Evolutionary conservation across 2,329 filamentous ascomycete species (phyloP).

Genomic region (Nannizzia gypsea): DNA sequence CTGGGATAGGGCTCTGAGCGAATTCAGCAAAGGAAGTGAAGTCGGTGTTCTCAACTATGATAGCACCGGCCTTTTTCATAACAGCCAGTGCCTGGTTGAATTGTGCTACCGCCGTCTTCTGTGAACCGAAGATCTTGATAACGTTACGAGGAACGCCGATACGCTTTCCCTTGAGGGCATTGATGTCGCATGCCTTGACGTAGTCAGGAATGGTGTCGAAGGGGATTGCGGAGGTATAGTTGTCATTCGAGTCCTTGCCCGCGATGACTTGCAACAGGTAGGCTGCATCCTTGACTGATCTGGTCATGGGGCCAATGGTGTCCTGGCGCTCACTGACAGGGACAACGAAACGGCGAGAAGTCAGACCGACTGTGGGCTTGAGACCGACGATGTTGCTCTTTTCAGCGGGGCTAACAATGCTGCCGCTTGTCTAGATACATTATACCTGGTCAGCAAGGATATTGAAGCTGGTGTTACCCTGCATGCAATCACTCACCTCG

Average conservation of each 20-base stretch:
- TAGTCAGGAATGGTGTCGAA: slow-evolving; percentile 46
- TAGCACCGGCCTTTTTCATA: slow-evolving; percentile 46
- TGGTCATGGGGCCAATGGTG: slow-evolving; percentile 46
- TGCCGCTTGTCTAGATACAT: slow-evolving; percentile 42
- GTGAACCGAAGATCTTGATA: slow-evolving; percentile 23
- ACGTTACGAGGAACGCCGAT: slow-evolving; percentile 55
- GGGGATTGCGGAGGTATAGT: slow-evolving; percentile 50
- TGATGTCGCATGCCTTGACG: slow-evolving; percentile 44
- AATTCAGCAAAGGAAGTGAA: slow-evolving; percentile 43
- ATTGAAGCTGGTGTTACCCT: not conserved
- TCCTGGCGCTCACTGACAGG: slow-evolving; percentile 49
- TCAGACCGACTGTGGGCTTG: slow-evolving; percentile 56
- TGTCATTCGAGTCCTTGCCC: slow-evolving; percentile 42
- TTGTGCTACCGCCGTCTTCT: slow-evolving; percentile 33
- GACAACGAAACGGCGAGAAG: slow-evolving; percentile 47
- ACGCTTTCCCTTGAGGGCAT: slow-evolving; percentile 44
- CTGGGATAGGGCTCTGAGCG: slow-evolving; percentile 26
- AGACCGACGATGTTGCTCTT: slow-evolving; percentile 55
- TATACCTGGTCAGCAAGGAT: not conserved
- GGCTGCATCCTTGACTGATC: slow-evolving; percentile 48
- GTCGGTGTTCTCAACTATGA: slow-evolving; percentile 48
- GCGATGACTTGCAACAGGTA: slow-evolving; percentile 48
- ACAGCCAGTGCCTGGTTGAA: slow-evolving; percentile 46
- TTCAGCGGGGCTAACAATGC: slow-evolving; percentile 46
- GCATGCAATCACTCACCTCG: slow-evolving; percentile 30